Evolutionary conservation across 768 basidiomycete genomes (phyloP), one percentile per base, ranked within the genome.

Genomic region (Suillus brevipes): DNA sequence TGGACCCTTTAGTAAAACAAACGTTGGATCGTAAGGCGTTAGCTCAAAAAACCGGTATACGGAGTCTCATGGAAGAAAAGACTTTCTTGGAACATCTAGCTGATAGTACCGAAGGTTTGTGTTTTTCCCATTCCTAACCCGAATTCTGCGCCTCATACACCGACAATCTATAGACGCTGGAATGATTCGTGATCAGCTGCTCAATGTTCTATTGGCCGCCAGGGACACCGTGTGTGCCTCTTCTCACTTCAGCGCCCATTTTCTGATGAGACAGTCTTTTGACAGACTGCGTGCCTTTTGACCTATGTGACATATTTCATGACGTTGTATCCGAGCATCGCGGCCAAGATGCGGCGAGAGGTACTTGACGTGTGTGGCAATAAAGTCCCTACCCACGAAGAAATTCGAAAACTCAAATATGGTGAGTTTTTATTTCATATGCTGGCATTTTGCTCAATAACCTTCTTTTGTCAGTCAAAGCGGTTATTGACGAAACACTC

Each of bases 401-500:
- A 78, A 37, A 82, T 92, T 66, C 82, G 81, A 68, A 75, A 83
- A 42, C 77, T 92, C 75, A 88, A 83, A 78, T 91, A 92, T 72
- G 81, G 91, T 92, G 52, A 66, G 84, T 77, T 14, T 50, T 58
- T 37, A n/a, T 59, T 42, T 69, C 36, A 23, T 55, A 52, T 47
- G 34, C 43, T 43, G n/a, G 60, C 16, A 66, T 2, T 38, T 37
- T 61, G 36, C 14, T 37, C 14, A 57, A 65, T 71, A 8, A 68
- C 61, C n/a, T 42, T 10, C 61, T 20, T 62, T 64, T 57, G 63
- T 72, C 53, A 86, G 89, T 91, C 80, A 85, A 87, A 65, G 90
- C 90, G 13, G 89, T 92, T 43, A 84, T 94, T 49, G 90, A 93
- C 66, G 92, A 94, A 71, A 88, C 88, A 0, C 80, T 94, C 28